These are phyloP conservation scores for Xerocomus minutiporus DNA, from an alignment of 1,284 basidiomycete genomes.

Conservation along the genomic window DNA sequence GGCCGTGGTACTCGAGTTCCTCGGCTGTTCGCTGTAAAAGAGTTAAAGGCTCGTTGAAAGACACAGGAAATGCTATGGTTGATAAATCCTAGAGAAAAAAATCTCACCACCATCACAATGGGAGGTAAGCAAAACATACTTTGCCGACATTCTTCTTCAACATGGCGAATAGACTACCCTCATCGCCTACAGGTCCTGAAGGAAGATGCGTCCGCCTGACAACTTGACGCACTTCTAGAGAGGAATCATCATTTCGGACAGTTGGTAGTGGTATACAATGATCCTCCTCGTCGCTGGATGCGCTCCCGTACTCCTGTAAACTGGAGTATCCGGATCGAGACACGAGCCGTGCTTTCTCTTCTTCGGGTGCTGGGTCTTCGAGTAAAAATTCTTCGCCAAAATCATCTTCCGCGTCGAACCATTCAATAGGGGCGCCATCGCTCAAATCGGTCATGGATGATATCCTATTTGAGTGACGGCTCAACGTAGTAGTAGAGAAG, in stretches of 20 bases:
- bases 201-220: constrained; percentile 63
- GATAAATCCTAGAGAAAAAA: constrained; percentile 64
- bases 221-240: constrained; percentile 33
- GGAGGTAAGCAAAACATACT: constrained; percentile 37
- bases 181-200: constrained; percentile 66
- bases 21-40: constrained; percentile 78
- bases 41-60: constrained; percentile 86
- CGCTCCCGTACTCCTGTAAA: constrained; percentile 33
- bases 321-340: constrained; percentile 42
- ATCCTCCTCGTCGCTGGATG: constrained; percentile 42
- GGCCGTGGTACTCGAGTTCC: constrained; percentile 75
- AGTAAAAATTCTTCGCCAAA: constrained; percentile 68
- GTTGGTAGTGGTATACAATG: constrained; percentile 3
- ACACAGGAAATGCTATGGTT: constrained; percentile 78
- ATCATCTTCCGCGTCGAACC: constrained; percentile 64
- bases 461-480: constrained; percentile 40
- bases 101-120: neutral
- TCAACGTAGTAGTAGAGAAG: constrained; percentile 34
- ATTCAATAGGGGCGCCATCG: constrained; percentile 53
- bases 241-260: constrained; percentile 12
- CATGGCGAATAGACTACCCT: constrained; percentile 82
- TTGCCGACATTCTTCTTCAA: constrained; percentile 93
- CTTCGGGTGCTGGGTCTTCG: constrained; percentile 43
- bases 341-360: constrained; percentile 42
- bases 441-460: constrained; percentile 55